phyloP scores from a whole-genome alignment of 2,329 filamentous ascomycete species.

The Fusarium nematophilum region DNA sequence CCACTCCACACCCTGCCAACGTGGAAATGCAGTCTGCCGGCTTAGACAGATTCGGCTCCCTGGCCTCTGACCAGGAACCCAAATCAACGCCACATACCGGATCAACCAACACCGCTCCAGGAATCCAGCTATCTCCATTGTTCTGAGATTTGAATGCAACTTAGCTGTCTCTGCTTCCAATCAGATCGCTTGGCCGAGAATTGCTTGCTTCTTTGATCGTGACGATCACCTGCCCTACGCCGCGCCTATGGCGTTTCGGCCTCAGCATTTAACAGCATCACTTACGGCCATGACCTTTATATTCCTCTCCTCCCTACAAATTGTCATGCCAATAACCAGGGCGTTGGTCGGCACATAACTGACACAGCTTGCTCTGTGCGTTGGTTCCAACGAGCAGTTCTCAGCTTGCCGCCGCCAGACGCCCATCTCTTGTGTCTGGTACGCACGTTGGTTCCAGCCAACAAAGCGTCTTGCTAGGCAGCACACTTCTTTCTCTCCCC shows the following conservation, averaged over 20 bases:
- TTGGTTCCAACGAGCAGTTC: conserved; percentile 20
- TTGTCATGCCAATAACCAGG: background rate
- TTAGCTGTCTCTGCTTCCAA: conserved; percentile 14
- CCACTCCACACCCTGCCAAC: background rate
- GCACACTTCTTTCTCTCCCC: background rate
- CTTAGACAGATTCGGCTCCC: conserved; percentile 24
- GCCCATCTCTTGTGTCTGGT: conserved; percentile 9
- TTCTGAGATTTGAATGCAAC: conserved; percentile 29
- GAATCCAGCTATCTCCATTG: conserved; percentile 15
- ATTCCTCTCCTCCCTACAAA: background rate
- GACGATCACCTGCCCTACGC: conserved; percentile 16
- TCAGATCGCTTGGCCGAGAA: conserved; percentile 4
- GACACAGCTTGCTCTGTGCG: conserved; percentile 5
- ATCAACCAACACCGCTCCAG: conserved; percentile 21
- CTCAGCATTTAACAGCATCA: conserved; percentile 7
- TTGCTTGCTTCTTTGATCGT: conserved; percentile 26
- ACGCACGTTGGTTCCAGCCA: conserved; percentile 5
- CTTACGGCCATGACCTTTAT: background rate
- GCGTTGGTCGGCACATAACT: background rate
- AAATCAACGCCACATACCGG: conserved; percentile 41
- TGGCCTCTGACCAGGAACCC: conserved; percentile 20
- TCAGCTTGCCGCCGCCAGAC: conserved; percentile 7
- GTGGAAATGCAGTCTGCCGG: conserved; percentile 20
- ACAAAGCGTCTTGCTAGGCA: conserved; percentile 1
- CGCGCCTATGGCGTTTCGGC: conserved; percentile 5